These are phyloP conservation scores for Baorangia bicolor DNA, from an alignment of 768 basidiomycete genomes.

Conservation along the genomic window DNA sequence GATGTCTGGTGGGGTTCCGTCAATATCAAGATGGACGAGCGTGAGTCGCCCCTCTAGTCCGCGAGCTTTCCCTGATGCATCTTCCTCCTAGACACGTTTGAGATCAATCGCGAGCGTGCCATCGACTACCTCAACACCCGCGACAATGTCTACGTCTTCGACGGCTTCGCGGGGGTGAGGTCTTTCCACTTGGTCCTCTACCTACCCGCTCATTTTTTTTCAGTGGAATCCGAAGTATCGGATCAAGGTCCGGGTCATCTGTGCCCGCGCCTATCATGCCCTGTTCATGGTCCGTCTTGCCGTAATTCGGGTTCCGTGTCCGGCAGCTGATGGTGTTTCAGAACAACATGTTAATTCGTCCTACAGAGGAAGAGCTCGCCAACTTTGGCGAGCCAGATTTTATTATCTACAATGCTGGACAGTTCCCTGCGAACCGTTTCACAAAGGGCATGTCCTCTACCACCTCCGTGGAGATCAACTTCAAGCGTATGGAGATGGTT, in stretches of 20 bases:
- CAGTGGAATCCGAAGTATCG: slow-evolving; percentile 99
- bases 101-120: slow-evolving; percentile 98
- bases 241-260: slow-evolving; percentile 99
- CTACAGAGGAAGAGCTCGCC: slow-evolving; percentile 89
- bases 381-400: slow-evolving; percentile 98
- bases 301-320: slow-evolving; percentile 2
- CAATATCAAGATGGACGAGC: slow-evolving; percentile 99
- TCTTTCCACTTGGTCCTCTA: neutral
- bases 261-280: slow-evolving; percentile 97
- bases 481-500: slow-evolving; percentile 99
- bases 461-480: slow-evolving; percentile 99
- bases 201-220: slow-evolving; percentile 1
- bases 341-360: slow-evolving; percentile 99
- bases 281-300: slow-evolving; percentile 83
- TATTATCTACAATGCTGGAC: slow-evolving; percentile 99
- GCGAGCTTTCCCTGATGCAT: neutral
- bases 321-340: slow-evolving; percentile 29
- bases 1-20: slow-evolving; percentile 99
- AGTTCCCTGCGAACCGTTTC: slow-evolving; percentile 99
- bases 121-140: slow-evolving; percentile 99
- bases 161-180: slow-evolving; percentile 86
- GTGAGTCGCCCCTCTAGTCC: slow-evolving; percentile 43
- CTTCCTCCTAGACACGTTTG: slow-evolving; percentile 79
- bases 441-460: slow-evolving; percentile 99
- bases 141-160: slow-evolving; percentile 97